phyloP scores from a whole-genome alignment of 2,329 filamentous ascomycete genomes.

The Alternaria consortialis region DNA sequence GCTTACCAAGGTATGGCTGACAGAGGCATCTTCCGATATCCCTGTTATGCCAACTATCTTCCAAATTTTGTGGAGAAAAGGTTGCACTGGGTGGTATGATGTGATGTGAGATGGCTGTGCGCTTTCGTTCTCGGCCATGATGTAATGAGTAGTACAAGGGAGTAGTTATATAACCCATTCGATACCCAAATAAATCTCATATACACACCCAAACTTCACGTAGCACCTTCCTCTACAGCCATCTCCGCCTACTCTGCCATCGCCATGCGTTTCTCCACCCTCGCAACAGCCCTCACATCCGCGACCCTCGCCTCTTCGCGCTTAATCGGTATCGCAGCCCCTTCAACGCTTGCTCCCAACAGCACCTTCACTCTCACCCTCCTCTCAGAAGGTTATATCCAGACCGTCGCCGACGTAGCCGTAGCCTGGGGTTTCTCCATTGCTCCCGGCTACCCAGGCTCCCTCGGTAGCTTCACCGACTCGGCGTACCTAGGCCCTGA shows the following conservation, averaged over 20 bases:
- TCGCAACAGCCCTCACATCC: conserved; percentile 25
- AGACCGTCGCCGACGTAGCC: conserved; percentile 56
- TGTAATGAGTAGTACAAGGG: neutral
- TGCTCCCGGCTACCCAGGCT: conserved; percentile 29
- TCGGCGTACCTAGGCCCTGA: conserved; percentile 50
- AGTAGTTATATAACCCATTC: neutral
- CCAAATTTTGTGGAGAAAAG: neutral
- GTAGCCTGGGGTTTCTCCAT: conserved; percentile 55
- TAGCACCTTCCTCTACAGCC: neutral
- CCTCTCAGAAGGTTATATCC: conserved; percentile 56
- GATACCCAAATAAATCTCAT: neutral
- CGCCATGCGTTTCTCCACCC: conserved; percentile 31
- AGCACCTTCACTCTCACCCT: conserved; percentile 52
- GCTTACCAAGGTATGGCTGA: neutral
- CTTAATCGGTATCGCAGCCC: conserved; percentile 57
- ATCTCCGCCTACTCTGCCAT: neutral
- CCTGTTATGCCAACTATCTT: neutral
- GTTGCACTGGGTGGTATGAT: neutral
- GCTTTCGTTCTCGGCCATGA: neutral
- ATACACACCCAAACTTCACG: neutral
- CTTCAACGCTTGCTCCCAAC: conserved; percentile 53
- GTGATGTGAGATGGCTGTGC: neutral
- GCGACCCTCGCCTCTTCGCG: conserved; percentile 46
- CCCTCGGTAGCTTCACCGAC: conserved; percentile 43
- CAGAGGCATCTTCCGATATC: neutral